Evolutionary conservation across 169 alveolate genomes (phyloP).

Genomic region (Amoebophrya sp.): DNA sequence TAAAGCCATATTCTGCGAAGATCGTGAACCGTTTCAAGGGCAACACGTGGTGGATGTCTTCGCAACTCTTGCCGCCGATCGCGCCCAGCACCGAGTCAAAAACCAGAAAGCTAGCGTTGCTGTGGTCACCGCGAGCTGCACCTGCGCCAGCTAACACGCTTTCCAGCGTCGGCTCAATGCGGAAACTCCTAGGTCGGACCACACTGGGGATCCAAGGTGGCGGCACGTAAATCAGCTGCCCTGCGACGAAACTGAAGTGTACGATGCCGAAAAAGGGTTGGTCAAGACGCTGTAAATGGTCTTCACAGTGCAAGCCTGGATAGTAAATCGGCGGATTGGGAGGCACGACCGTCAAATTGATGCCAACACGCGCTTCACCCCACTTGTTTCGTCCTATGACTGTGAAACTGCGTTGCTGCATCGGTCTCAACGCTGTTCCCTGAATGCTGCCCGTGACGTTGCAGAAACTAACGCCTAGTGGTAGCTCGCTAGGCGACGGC

Average conservation of each 20-base stretch:
- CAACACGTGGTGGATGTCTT: conserved; percentile 15
- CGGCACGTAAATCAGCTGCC: conserved; percentile 5
- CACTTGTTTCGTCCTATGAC: not conserved
- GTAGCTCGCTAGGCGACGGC: not conserved
- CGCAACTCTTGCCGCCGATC: not conserved
- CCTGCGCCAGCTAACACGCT: no score
- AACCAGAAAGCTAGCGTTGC: not conserved
- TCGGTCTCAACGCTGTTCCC: not conserved
- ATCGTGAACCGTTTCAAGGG: not conserved
- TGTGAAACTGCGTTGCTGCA: not conserved
- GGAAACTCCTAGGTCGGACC: not conserved
- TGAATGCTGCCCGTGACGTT: not conserved
- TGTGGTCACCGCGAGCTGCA: no score
- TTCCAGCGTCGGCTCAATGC: not conserved
- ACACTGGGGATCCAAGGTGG: not conserved
- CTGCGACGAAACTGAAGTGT: not conserved
- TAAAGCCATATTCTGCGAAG: not conserved
- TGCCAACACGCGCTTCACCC: not conserved
- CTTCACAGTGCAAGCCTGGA: not conserved
- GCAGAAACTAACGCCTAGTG: not conserved
- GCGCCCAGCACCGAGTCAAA: not conserved
- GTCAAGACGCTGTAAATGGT: not conserved
- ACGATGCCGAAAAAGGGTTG: not conserved
- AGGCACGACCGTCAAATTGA: not conserved
- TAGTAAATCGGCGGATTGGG: conserved; percentile 16